These are phyloP conservation scores for Yarrowia galli DNA, from an alignment of 1,139 yeast species.

Conservation along the genomic window DNA sequence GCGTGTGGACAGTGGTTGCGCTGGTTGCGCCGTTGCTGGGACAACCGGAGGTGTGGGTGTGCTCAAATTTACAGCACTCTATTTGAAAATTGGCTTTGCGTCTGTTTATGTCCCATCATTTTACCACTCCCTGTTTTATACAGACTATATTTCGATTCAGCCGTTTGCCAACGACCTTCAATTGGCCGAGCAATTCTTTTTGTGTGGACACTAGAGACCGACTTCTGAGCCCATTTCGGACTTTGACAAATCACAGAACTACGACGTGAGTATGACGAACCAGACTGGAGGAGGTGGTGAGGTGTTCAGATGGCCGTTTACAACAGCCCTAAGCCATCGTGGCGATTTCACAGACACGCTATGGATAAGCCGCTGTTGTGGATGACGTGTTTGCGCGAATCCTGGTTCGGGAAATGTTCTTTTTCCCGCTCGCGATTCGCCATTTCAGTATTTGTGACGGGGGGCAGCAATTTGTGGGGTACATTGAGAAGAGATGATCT, in stretches of 20 bases:
- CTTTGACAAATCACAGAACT: constrained; percentile 1
- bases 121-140: constrained; percentile 37
- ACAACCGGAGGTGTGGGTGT: constrained; percentile 19
- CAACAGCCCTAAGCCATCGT: no score
- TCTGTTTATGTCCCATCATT: constrained; percentile 35
- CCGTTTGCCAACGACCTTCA: constrained; percentile 27
- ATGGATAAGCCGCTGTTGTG: no score
- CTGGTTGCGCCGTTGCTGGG: constrained; percentile 37
- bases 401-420: no score
- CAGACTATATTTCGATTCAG: constrained; percentile 24
- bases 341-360: no score
- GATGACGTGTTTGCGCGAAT: no score
- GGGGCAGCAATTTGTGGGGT: no score
- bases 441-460: no score
- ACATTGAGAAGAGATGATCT: no score
- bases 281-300: neutral
- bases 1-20: no score
- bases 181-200: constrained; percentile 19
- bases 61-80: constrained; percentile 25
- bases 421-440: no score
- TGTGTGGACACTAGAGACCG: constrained; percentile 36
- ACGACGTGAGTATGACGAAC: constrained; percentile 6
- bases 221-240: constrained; percentile 3
- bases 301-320: constrained; percentile 7
- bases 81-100: constrained; percentile 27